Percentiles rank a stretch among this genome's conserved stretches.
Conservation (phyloP, 352 stramenopile genomes). For the Halophytophthora polymorphica region DNA sequence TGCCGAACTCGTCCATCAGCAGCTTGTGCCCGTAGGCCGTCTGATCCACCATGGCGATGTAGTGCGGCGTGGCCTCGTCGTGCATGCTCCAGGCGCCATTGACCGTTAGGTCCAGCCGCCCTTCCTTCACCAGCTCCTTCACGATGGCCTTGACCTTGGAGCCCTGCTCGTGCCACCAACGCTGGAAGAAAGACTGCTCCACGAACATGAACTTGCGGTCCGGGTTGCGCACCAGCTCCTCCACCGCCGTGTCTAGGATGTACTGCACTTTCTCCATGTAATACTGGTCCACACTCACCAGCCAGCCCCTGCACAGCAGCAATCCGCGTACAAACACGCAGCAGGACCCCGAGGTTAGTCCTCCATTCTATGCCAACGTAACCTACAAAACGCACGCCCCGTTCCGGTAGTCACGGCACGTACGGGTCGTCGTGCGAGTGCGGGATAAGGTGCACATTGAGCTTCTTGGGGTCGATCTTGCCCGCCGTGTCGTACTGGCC, state of each 20-base stretch:
- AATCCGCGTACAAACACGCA: neutral
- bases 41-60: slow-evolving; percentile 98
- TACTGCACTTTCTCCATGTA: slow-evolving; percentile 92
- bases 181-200: slow-evolving; percentile 95
- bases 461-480: slow-evolving; percentile 49
- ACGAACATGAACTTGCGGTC: slow-evolving; percentile 95
- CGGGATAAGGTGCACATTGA: slow-evolving; percentile 96
- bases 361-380: neutral
- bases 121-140: slow-evolving; percentile 86
- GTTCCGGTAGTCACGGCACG: slow-evolving; percentile 2
- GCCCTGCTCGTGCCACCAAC: slow-evolving; percentile 94
- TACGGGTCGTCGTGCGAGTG: slow-evolving; percentile 95
- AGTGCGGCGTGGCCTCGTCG: slow-evolving; percentile 96
- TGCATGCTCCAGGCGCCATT: slow-evolving; percentile 99
- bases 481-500: slow-evolving; percentile 68
- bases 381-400: slow-evolving; percentile 7
- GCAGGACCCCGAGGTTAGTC: too few species aligned
- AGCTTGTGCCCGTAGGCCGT: slow-evolving; percentile 96
- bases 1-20: slow-evolving; percentile 92
- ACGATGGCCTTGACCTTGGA: slow-evolving; percentile 67
- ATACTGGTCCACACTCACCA: slow-evolving; percentile 98
- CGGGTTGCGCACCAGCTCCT: slow-evolving; percentile 85
- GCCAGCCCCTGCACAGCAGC: slow-evolving; percentile 69
- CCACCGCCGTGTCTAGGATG: slow-evolving; percentile 93
- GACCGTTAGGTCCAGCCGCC: slow-evolving; percentile 90